Evolutionary conservation across 225 moss, liverwort and hornwort genomes (phyloP).

Genomic region (Rhytidiadelphus loreus): DNA sequence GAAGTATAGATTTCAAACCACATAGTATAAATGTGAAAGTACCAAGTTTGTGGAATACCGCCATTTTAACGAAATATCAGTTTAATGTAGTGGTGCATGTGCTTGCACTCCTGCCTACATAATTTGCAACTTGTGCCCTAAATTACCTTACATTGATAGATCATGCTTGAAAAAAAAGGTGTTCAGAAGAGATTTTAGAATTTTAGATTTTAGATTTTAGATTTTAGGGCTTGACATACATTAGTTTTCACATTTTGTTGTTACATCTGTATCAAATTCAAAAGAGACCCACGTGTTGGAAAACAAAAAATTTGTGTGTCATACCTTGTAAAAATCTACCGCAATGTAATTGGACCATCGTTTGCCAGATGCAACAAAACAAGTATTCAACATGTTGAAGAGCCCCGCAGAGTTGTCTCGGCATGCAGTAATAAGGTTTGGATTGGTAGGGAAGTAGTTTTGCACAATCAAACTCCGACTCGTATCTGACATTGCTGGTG

Average conservation of each 20-base stretch:
- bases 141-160: not conserved
- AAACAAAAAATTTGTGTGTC: too few species aligned
- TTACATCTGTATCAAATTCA: not conserved
- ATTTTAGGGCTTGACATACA: not conserved
- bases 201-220: too few species aligned
- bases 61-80: too few species aligned
- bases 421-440: constrained; percentile 30
- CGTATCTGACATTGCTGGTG: constrained; percentile 25
- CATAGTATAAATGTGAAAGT: too few species aligned
- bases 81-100: not conserved
- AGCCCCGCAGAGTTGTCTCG: constrained; percentile 40
- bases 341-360: constrained; percentile 81
- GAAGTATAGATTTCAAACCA: too few species aligned
- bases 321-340: constrained; percentile 82
- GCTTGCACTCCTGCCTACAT: not conserved
- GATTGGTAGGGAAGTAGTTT: constrained; percentile 70
- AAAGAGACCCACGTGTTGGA: not conserved
- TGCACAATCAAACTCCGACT: constrained; percentile 50
- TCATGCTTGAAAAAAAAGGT: not conserved
- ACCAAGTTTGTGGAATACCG: too few species aligned
- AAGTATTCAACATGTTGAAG: constrained; percentile 34
- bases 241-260: too few species aligned
- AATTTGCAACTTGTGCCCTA: not conserved
- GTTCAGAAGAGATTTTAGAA: too few species aligned
- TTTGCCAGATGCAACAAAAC: constrained; percentile 50